Percentiles rank a stretch among this genome's conserved stretches.
Evolutionary conservation across 306 rosid species (phyloP).

Genomic region (Inga oerstediana): DNA sequence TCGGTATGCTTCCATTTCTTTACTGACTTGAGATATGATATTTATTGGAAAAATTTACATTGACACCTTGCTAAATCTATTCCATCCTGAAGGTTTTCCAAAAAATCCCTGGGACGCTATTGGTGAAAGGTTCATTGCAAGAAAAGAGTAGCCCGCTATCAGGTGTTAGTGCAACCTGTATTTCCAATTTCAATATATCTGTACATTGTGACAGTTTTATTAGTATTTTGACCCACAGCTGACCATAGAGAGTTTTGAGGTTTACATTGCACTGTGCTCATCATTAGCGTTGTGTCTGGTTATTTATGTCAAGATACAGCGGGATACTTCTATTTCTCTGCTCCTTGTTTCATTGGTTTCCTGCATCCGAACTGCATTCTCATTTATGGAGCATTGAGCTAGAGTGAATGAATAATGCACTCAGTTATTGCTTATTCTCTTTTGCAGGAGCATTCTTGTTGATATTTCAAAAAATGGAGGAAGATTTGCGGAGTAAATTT

Average conservation of each 20-base stretch:
- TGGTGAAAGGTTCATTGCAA: conserved; percentile 84
- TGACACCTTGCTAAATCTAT: neutral
- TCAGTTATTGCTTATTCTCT: conserved; percentile 16
- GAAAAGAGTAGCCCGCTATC: conserved; percentile 53
- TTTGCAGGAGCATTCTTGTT: conserved; percentile 64
- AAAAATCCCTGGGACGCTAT: conserved; percentile 81
- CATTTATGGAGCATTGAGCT: neutral
- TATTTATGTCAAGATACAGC: neutral
- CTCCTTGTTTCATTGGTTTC: neutral
- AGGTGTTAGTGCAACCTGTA: conserved; percentile 50
- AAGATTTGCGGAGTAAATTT: conserved; percentile 54
- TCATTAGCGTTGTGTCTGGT: neutral
- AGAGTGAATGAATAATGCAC: conserved; percentile 6
- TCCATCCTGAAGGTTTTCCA: conserved; percentile 72
- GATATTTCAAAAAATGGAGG: conserved; percentile 65
- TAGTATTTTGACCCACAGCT: neutral
- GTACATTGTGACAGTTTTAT: neutral
- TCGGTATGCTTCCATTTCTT: conserved; percentile 47
- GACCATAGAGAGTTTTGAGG: conserved; percentile 13
- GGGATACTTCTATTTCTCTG: neutral
- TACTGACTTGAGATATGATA: conserved; percentile 25
- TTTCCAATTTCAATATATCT: conserved; percentile 9
- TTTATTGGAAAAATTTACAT: conserved; percentile 23
- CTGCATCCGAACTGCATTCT: conserved; percentile 7
- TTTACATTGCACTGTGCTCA: neutral